Conservation (phyloP, 106 monocot genomes). For the Acanthochlamys bracteata region DNA sequence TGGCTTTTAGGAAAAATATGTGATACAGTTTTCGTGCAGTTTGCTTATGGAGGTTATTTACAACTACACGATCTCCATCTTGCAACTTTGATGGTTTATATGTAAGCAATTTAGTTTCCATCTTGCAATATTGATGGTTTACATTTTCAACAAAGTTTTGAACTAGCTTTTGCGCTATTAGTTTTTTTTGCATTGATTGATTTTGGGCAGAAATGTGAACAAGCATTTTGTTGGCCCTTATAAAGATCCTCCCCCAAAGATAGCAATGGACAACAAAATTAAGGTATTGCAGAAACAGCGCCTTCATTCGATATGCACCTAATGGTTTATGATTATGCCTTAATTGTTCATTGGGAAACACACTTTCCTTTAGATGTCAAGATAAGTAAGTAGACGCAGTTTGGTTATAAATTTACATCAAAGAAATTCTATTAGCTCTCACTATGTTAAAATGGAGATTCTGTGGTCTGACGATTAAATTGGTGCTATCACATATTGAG, state of each 20-base stretch:
- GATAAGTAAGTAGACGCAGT: too few relatives aligned
- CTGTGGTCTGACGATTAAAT: too few relatives aligned
- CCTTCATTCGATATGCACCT: too few relatives aligned
- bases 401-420: too few relatives aligned
- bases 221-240: neutral
- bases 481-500: too few relatives aligned
- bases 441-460: too few relatives aligned
- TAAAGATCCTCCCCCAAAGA: neutral
- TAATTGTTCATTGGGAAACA: too few relatives aligned
- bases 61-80: neutral
- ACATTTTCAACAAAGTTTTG: neutral
- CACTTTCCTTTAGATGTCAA: too few relatives aligned
- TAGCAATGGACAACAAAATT: neutral
- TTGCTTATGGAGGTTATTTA: neutral
- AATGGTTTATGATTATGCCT: too few relatives aligned
- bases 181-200: neutral
- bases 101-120: slow-evolving; percentile 1
- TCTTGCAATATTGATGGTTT: neutral
- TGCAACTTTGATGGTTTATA: neutral
- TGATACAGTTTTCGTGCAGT: neutral
- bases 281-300: too few relatives aligned
- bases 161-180: neutral
- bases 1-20: neutral
- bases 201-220: neutral
- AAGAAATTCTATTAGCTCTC: too few relatives aligned